phyloP scores from a whole-genome alignment of 2,329 filamentous ascomycete genomes.

The Aspergillus sp. region DNA sequence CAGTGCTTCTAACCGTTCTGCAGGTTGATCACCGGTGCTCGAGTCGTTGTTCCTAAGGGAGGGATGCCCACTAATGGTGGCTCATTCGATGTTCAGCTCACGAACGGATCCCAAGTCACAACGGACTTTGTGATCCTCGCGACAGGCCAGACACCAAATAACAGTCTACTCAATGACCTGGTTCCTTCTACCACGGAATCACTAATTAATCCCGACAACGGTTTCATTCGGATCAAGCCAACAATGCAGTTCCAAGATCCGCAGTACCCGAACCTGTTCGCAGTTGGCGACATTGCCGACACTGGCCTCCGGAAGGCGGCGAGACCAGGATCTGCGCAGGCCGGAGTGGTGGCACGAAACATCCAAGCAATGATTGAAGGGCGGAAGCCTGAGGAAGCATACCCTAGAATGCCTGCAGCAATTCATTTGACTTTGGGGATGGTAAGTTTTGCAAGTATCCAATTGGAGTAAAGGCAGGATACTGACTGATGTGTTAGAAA shows the following conservation, averaged over 20 bases:
- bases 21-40: slow-evolving; percentile 29
- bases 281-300: slow-evolving; percentile 36
- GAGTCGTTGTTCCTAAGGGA: slow-evolving; percentile 23
- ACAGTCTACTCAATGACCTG: slow-evolving; percentile 35
- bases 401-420: slow-evolving; percentile 25
- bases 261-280: slow-evolving; percentile 30
- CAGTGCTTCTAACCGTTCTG: background rate
- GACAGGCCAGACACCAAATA: slow-evolving; percentile 50
- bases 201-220: slow-evolving; percentile 33
- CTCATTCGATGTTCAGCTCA: slow-evolving; percentile 27
- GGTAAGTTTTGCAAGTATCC: slow-evolving; percentile 18
- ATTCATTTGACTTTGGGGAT: slow-evolving; percentile 36
- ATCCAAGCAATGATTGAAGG: slow-evolving; percentile 33
- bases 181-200: slow-evolving; percentile 21
- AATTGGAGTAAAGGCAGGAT: background rate
- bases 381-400: slow-evolving; percentile 20
- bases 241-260: slow-evolving; percentile 34
- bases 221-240: slow-evolving; percentile 30
- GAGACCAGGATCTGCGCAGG: slow-evolving; percentile 30
- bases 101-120: slow-evolving; percentile 30
- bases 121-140: slow-evolving; percentile 44
- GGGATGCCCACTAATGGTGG: slow-evolving; percentile 27
- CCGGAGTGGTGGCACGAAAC: slow-evolving; percentile 31
- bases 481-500: slow-evolving; percentile 23
- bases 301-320: slow-evolving; percentile 36